phyloP scores from a whole-genome alignment of 148 eudicot species.

The Fagopyrum esculentum region DNA sequence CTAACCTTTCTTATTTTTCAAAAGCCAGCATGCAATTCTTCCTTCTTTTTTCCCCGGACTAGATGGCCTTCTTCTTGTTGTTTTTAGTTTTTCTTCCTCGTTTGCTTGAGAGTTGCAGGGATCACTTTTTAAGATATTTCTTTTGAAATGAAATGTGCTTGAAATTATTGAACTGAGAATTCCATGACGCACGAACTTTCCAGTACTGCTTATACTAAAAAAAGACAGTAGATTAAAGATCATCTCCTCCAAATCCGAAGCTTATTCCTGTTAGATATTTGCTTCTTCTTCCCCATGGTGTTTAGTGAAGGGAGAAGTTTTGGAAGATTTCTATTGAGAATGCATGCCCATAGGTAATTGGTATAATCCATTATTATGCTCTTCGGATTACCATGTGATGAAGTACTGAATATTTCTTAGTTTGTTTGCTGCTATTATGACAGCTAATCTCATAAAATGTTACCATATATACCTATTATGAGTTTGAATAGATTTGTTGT shows the following conservation, averaged over 20 bases:
- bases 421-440: neutral
- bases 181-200: neutral
- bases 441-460: neutral
- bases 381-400: neutral
- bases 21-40: neutral
- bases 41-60: neutral
- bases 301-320: neutral
- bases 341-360: neutral
- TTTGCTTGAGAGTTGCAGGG: neutral
- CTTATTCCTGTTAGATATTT: no score
- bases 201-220: neutral
- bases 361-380: neutral
- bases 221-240: neutral
- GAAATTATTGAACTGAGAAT: neutral
- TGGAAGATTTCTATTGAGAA: neutral
- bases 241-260: neutral
- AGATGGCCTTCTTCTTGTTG: neutral
- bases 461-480: neutral
- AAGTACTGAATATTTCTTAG: neutral
- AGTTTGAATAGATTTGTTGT: neutral
- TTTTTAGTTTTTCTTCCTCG: neutral
- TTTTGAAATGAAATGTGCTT: neutral
- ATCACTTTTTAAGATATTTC: neutral
- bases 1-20: neutral
- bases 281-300: no score